Conservation (phyloP, 106 monocot species). For the Platanthera guangdongensis region DNA sequence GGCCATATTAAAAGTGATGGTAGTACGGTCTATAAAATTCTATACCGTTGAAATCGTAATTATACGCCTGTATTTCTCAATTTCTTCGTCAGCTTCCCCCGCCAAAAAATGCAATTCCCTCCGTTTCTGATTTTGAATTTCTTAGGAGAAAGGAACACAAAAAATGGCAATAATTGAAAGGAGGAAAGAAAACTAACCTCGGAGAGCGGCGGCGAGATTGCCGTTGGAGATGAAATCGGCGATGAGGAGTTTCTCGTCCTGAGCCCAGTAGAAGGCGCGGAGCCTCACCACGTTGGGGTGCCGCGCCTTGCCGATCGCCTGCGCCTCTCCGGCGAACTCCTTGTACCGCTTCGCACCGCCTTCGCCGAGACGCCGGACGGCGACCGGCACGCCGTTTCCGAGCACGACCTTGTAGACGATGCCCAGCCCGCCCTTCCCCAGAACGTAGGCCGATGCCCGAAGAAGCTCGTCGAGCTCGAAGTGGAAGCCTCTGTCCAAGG, state of each 20-base stretch:
- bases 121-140: too few relatives aligned
- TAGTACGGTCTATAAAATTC: too few relatives aligned
- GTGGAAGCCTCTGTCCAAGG: slow-evolving; percentile 61
- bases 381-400: slow-evolving; percentile 64
- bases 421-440: slow-evolving; percentile 77
- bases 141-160: too few relatives aligned
- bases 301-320: slow-evolving; percentile 42
- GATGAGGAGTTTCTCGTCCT: slow-evolving; percentile 81
- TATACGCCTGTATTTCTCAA: too few relatives aligned
- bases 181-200: slow-evolving; percentile 25
- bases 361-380: slow-evolving; percentile 64
- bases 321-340: slow-evolving; percentile 79
- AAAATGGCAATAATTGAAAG: background rate
- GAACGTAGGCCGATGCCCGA: slow-evolving; percentile 81
- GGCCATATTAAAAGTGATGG: too few relatives aligned
- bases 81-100: too few relatives aligned
- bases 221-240: slow-evolving; percentile 76
- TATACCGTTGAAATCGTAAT: too few relatives aligned
- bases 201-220: slow-evolving; percentile 65
- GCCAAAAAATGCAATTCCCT: too few relatives aligned
- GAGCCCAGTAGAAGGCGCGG: slow-evolving; percentile 80
- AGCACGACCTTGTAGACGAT: slow-evolving; percentile 97
- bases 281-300: slow-evolving; percentile 80
- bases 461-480: slow-evolving; percentile 85
- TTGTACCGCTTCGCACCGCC: slow-evolving; percentile 38